Evolutionary conservation across 2,329 filamentous ascomycete genomes (phyloP).

Genomic region (Cryphonectria parasitica): DNA sequence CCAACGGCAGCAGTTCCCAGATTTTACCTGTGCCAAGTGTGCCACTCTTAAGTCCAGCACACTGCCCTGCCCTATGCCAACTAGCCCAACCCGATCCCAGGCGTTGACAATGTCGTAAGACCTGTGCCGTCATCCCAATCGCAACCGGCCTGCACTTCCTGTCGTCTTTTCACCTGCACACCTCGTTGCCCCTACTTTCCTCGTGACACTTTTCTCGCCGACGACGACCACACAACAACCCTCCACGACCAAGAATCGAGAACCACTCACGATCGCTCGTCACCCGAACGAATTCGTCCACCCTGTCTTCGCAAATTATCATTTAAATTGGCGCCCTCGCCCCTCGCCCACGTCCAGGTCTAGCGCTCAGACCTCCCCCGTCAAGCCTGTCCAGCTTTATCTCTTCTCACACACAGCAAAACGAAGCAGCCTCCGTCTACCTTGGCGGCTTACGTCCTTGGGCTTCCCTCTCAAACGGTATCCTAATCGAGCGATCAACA

Average conservation of each 20-base stretch:
- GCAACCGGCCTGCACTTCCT: constrained; percentile 8
- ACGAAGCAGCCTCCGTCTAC: constrained; percentile 12
- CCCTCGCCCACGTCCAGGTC: background rate
- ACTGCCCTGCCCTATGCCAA: background rate
- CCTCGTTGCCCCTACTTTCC: constrained; percentile 2
- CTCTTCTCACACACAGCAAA: constrained; percentile 31
- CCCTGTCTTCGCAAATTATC: background rate
- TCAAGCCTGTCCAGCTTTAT: constrained; percentile 6
- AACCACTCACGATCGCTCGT: background rate
- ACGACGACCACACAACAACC: background rate
- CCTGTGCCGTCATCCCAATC: constrained; percentile 28
- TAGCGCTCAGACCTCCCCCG: background rate
- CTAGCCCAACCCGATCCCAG: background rate
- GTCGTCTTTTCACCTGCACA: constrained; percentile 12
- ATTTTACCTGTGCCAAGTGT: background rate
- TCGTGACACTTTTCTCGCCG: background rate
- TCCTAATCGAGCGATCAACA: constrained; percentile 17
- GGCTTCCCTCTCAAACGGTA: constrained; percentile 17
- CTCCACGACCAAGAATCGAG: background rate
- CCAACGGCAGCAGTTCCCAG: background rate
- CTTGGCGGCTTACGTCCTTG: constrained; percentile 13
- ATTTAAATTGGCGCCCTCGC: background rate
- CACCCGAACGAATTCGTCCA: background rate
- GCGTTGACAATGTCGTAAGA: constrained; percentile 25
- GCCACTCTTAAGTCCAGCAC: constrained; percentile 1